Evolutionary conservation across 108 stramenopile species (phyloP).

Genomic region (Skeletonema tropicum): DNA sequence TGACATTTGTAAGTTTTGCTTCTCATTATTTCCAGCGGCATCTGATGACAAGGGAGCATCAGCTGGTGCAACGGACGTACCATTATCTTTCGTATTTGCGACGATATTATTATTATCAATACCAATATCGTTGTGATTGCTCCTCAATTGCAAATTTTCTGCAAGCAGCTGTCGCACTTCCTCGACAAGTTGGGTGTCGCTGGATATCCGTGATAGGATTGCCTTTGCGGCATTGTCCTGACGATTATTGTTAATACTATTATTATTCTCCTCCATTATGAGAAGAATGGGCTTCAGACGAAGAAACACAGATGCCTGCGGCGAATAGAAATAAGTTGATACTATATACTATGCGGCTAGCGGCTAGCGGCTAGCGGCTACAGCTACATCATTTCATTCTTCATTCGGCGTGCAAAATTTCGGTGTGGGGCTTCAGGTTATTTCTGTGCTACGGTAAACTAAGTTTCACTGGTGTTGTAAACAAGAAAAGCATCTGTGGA

Average conservation of each 20-base stretch:
- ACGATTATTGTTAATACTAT: neutral
- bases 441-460: too few species aligned
- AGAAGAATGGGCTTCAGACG: too few species aligned
- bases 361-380: too few species aligned
- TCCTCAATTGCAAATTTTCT: constrained; percentile 26
- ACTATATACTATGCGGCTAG: too few species aligned
- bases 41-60: neutral
- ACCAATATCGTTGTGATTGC: neutral
- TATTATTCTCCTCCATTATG: neutral
- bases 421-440: too few species aligned
- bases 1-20: neutral
- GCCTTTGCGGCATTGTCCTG: constrained; percentile 23
- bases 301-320: too few species aligned
- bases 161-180: constrained; percentile 26
- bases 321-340: too few species aligned
- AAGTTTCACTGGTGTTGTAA: too few species aligned
- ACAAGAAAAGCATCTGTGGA: too few species aligned
- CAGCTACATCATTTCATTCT: too few species aligned
- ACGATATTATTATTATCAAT: neutral
- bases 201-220: constrained; percentile 37
- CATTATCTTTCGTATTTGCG: neutral
- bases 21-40: neutral
- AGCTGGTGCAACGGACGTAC: neutral
- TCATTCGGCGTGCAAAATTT: too few species aligned
- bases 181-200: constrained; percentile 36